These are phyloP conservation scores for Colletotrichum sp. DNA, from an alignment of 2,329 filamentous ascomycete species.

Conservation along the genomic window DNA sequence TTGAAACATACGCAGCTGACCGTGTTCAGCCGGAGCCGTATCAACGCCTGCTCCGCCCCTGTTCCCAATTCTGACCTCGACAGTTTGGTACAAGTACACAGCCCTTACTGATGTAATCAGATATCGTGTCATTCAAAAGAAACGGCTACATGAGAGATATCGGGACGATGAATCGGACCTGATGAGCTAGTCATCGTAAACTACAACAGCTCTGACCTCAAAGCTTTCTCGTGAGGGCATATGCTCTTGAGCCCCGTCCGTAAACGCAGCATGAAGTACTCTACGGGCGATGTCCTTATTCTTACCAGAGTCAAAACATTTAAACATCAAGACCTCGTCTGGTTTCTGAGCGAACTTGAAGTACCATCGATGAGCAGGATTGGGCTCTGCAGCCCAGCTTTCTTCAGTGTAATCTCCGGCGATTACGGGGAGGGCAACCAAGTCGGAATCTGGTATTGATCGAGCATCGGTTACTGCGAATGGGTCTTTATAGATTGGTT, in stretches of 20 bases:
- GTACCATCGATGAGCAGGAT: slow-evolving; percentile 51
- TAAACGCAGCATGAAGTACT: slow-evolving; percentile 79
- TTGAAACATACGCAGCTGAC: not conserved
- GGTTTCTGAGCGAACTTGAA: slow-evolving; percentile 57
- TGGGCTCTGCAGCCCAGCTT: slow-evolving; percentile 40
- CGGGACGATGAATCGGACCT: not conserved
- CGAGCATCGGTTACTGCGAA: slow-evolving; percentile 41
- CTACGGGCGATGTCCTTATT: slow-evolving; percentile 56
- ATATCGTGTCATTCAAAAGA: not conserved
- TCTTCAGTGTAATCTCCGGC: slow-evolving; percentile 31
- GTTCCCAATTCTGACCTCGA: not conserved
- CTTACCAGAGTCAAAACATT: slow-evolving; percentile 63
- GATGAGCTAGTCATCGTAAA: not conserved
- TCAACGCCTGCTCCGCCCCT: not conserved
- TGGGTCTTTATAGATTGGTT: slow-evolving; percentile 47
- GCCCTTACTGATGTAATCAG: not conserved
- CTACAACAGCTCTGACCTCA: not conserved
- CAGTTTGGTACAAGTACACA: not conserved
- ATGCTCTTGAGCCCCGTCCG: slow-evolving; percentile 67
- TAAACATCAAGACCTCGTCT: slow-evolving; percentile 62
- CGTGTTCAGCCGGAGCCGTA: not conserved
- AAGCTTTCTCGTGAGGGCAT: slow-evolving; percentile 24
- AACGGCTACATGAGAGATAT: not conserved
- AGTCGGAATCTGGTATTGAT: slow-evolving; percentile 38
- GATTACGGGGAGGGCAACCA: slow-evolving; percentile 39